Evolutionary conservation across 495 filamentous ascomycete genomes (phyloP), one percentile per base, ranked within the genome.

Genomic region (Talaromyces borbonicus): DNA sequence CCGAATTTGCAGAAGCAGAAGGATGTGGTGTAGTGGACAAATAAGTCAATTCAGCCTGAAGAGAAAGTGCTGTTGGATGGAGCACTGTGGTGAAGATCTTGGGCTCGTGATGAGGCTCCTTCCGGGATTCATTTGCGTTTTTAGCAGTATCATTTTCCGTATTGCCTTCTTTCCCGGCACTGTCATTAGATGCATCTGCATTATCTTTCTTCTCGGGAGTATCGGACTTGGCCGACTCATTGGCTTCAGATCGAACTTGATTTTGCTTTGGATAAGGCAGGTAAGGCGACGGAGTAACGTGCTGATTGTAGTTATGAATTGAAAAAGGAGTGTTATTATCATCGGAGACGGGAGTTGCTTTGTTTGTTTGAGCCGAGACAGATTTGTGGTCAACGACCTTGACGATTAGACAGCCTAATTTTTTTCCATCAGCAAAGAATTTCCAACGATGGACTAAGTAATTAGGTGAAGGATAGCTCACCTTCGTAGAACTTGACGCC

Each of bases 401-500:
- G 35, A 97, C 89, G 50, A 99, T 97, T 41, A 99, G 72, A 58
- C 90, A 95, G 15, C 85, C 79, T 83, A 43, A 19, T 26, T 26
- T 8, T 46, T 32, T n/a, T n/a, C n/a, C n/a, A n/a, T n/a, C n/a
- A n/a, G n/a, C n/a, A n/a, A n/a, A n/a, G n/a, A n/a, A n/a, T n/a
- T n/a, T n/a, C n/a, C n/a, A n/a, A n/a, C n/a, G n/a, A n/a, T n/a
- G n/a, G n/a, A n/a, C n/a, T n/a, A n/a, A n/a, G n/a, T n/a, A n/a
- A n/a, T n/a, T n/a, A n/a, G n/a, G n/a, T n/a, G n/a, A n/a, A n/a
- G n/a, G n/a, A n/a, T n/a, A n/a, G n/a, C n/a, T 26, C 69, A 81
- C 84, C 89, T 59, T 99, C 92, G 56, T 97, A 99, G 55, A 93
- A 97, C n/a, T 65, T 71, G 19, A 95, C 82, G 6, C 74, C 77